phyloP scores from a whole-genome alignment of 2,329 filamentous ascomycete species.

The Alternaria metachromatica region DNA sequence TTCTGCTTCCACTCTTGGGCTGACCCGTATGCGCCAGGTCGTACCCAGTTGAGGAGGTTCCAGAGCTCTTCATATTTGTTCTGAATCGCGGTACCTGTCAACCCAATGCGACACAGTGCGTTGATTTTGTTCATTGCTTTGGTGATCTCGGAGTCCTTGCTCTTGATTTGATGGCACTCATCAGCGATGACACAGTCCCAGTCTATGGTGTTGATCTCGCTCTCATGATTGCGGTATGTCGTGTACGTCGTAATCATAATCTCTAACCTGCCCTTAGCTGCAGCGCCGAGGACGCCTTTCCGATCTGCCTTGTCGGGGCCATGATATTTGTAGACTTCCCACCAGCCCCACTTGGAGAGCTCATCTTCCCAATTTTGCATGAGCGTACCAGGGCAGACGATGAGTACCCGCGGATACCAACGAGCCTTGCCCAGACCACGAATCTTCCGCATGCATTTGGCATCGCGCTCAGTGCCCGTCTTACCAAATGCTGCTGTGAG shows the following conservation, averaged over 20 bases:
- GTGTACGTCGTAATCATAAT: conserved; percentile 94
- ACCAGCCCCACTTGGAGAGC: conserved; percentile 91
- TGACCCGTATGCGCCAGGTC: conserved; percentile 75
- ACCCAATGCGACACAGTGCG: conserved; percentile 85
- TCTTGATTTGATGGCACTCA: conserved; percentile 91
- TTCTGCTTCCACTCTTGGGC: conserved; percentile 77
- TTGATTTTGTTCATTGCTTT: conserved; percentile 91
- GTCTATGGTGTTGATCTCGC: conserved; percentile 79
- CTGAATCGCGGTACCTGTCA: conserved; percentile 96
- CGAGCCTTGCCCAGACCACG: conserved; percentile 62
- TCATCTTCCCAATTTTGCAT: conserved; percentile 93
- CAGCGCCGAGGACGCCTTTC: conserved; percentile 74
- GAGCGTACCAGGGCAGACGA: conserved; percentile 87
- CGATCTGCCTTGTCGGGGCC: conserved; percentile 65
- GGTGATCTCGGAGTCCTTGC: conserved; percentile 76
- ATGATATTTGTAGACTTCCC: conserved; percentile 85
- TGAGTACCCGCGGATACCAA: conserved; percentile 85
- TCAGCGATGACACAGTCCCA: conserved; percentile 97
- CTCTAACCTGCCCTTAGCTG: conserved; percentile 78
- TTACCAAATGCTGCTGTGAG: conserved; percentile 92
- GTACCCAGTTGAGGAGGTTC: conserved; percentile 96
- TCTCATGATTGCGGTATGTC: conserved; percentile 80
- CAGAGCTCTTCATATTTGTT: conserved; percentile 98
- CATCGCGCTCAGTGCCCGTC: conserved; percentile 84
- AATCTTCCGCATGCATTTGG: conserved; percentile 86